Evolutionary conservation across 1,284 basidiomycete species (phyloP), one percentile per base, ranked within the genome.

Genomic region (Boletus smithii): DNA sequence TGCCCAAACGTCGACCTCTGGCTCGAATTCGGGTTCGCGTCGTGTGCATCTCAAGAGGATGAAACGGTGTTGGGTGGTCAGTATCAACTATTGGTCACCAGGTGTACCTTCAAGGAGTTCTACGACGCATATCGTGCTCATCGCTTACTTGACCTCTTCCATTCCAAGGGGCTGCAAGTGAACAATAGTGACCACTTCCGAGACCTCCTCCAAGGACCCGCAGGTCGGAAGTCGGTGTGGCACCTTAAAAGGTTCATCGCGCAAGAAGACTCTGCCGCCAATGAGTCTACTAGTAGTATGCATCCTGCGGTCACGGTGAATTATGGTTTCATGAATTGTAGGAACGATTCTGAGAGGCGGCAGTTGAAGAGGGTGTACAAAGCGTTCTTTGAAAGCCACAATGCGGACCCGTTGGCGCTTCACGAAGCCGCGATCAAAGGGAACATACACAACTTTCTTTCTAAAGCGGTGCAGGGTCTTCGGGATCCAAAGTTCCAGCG

Each of bases 51-150:
- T 14, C 11, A 47, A 7, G 4, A 7, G 8, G 34, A 44, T 5
- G 46, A 30, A 22, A 8, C 2, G 1, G 22, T 5, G 1, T 20
- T 47, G 33, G 20, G 33, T 8, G 24, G 3, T 4, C 10, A 44
- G 6, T 47, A 46, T 9, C n/a, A 7, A 17, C 11, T 2, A 5
- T 20, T 47, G n/a, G 34, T 44, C n/a, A 13, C 10, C 26, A 13
- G 8, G 22, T 47, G 40, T 22, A 47, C 46, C 17, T 47, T 47
- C 16, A n/a, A 36, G 5, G 46, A 47, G 33, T 47, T 47, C n/a
- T 43, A 27, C 22, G 16, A 31, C 6, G 40, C 40, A 11, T 36
- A 36, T 23, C 23, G 27, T 8, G 14, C 8, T 9, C 22, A 27
- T 22, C 33, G 7, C 16, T n/a, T 47, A 14, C 39, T 47, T 7